These are phyloP conservation scores for Trypanosoma avium DNA, from an alignment of 208 protist genomes.

Conservation along the genomic window DNA sequence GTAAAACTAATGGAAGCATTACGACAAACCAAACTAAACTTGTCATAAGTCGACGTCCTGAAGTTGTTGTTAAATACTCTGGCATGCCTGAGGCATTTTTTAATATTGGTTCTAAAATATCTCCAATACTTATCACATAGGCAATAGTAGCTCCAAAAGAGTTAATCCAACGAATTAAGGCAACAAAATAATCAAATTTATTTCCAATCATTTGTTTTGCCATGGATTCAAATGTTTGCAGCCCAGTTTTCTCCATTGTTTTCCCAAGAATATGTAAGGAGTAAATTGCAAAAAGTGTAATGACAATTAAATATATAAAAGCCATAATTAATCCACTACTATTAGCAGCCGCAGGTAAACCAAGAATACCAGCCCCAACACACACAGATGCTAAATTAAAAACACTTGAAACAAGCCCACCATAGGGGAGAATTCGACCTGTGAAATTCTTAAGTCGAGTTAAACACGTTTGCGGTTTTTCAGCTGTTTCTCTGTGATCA, in stretches of 20 bases:
- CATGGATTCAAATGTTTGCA: slow-evolving; percentile 59
- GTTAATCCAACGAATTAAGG: slow-evolving; percentile 54
- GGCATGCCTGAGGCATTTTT: slow-evolving; percentile 27
- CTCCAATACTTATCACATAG: slow-evolving; percentile 71
- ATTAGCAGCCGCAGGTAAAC: slow-evolving; percentile 33
- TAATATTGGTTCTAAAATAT: slow-evolving; percentile 58
- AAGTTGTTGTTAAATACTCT: slow-evolving; percentile 38
- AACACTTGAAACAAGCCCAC: slow-evolving; percentile 21
- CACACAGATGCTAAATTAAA: slow-evolving; percentile 38
- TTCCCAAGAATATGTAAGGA: slow-evolving; percentile 52
- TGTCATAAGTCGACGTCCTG: slow-evolving; percentile 46
- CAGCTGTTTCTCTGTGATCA: not conserved
- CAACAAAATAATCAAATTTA: slow-evolving; percentile 67
- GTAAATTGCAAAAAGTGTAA: slow-evolving; percentile 53
- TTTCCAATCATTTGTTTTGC: slow-evolving; percentile 44
- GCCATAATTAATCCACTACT: slow-evolving; percentile 38
- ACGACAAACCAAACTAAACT: slow-evolving; percentile 46
- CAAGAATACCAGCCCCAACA: slow-evolving; percentile 46
- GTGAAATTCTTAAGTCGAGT: not conserved
- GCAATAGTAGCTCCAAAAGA: slow-evolving; percentile 68
- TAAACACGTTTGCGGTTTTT: slow-evolving; percentile 5
- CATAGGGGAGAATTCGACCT: slow-evolving; percentile 17
- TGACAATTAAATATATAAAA: slow-evolving; percentile 58
- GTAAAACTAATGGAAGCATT: slow-evolving; percentile 70
- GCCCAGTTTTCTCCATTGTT: slow-evolving; percentile 53